phyloP scores from a whole-genome alignment of 2,329 filamentous ascomycete genomes.

The Diaporthe citrichinensis region DNA sequence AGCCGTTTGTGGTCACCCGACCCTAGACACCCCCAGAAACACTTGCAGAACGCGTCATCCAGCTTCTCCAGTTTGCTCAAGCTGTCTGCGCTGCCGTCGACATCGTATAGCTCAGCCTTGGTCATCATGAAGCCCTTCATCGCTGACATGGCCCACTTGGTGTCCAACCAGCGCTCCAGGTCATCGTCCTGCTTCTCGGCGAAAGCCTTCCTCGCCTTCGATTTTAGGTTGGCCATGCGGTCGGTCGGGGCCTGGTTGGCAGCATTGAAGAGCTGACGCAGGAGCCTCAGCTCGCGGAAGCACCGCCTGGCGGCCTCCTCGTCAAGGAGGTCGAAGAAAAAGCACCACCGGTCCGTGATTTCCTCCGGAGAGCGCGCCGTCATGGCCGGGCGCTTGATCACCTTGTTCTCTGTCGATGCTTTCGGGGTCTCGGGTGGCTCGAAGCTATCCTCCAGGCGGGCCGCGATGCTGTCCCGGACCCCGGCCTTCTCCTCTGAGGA shows the following conservation, averaged over 20 bases:
- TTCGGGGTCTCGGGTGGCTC: background rate
- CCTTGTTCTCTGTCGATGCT: conserved; percentile 2
- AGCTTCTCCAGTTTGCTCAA: conserved; percentile 33
- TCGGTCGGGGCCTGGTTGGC: conserved; percentile 22
- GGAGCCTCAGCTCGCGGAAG: conserved; percentile 36
- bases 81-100: conserved; percentile 17
- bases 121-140: conserved; percentile 38
- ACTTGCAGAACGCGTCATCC: conserved; percentile 36
- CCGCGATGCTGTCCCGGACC: conserved; percentile 16
- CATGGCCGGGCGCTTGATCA: conserved; percentile 30
- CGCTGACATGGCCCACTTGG: conserved; percentile 32
- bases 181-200: conserved; percentile 33
- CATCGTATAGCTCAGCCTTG: conserved; percentile 26
- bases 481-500: conserved; percentile 24
- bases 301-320: conserved; percentile 36
- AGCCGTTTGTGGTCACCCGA: conserved; percentile 34
- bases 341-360: conserved; percentile 36
- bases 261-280: conserved; percentile 35
- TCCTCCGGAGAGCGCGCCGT: conserved; percentile 30
- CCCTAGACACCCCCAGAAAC: conserved; percentile 32
- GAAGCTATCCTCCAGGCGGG: conserved; percentile 12
- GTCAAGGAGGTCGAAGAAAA: conserved; percentile 37
- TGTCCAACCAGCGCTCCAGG: conserved; percentile 35
- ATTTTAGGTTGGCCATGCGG: conserved; percentile 36
- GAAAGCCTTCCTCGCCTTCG: conserved; percentile 36